Conservation (phyloP, 140 eudicot genomes). For the Flaveria floridana region DNA sequence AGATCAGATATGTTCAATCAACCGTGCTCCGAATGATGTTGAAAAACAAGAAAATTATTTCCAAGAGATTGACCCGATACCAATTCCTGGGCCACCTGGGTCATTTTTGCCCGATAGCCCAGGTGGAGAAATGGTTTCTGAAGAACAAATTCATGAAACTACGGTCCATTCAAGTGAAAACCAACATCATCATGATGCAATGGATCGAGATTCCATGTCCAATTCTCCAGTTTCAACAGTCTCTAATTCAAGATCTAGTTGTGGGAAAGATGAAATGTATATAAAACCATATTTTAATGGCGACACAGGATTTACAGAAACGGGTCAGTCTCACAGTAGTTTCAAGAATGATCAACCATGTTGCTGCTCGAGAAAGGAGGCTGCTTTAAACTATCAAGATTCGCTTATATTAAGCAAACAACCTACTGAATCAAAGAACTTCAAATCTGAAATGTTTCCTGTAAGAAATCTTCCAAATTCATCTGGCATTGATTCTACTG, state of each 20-base stretch:
- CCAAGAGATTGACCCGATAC: conserved; percentile 64
- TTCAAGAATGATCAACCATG: conserved; percentile 58
- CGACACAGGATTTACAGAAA: conserved; percentile 30
- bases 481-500: conserved; percentile 35
- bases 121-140: conserved; percentile 63
- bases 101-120: conserved; percentile 80
- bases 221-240: conserved; percentile 65
- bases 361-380: conserved; percentile 67
- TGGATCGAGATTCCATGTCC: conserved; percentile 51
- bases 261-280: conserved; percentile 30
- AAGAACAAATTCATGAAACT: conserved; percentile 56
- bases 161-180: conserved; percentile 47
- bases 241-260: conserved; percentile 48
- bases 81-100: conserved; percentile 95
- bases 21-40: conserved; percentile 37
- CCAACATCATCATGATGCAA: conserved; percentile 40
- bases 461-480: conserved; percentile 6
- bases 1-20: conserved; percentile 36
- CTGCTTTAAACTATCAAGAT: conserved; percentile 46
- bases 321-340: conserved; percentile 29
- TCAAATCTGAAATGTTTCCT: conserved; percentile 27
- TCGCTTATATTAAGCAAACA: conserved; percentile 35
- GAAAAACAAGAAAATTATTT: conserved; percentile 47
- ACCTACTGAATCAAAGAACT: conserved; percentile 18
- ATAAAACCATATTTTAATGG: conserved; percentile 12